Evolutionary conservation across 2,329 filamentous ascomycete genomes (phyloP).

Genomic region (Penicillium fuscoglaucum): DNA sequence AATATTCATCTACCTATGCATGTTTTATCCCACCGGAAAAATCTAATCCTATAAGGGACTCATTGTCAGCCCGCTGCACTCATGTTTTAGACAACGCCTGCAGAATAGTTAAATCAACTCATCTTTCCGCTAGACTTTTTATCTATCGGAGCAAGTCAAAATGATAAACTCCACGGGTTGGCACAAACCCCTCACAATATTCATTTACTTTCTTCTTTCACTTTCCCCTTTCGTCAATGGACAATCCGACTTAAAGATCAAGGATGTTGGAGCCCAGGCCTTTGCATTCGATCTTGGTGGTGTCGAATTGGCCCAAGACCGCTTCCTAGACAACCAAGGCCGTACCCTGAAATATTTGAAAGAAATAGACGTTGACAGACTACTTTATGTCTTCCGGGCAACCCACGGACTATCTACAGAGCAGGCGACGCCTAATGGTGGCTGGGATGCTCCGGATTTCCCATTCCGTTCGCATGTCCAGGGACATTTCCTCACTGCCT

Average conservation of each 20-base stretch:
- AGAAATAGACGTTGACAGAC: slow-evolving; percentile 2
- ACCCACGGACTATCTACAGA: slow-evolving; percentile 51
- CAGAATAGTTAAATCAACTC: background rate
- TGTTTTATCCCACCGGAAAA: background rate
- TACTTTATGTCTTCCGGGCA: slow-evolving; percentile 41
- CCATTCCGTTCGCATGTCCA: slow-evolving; percentile 56
- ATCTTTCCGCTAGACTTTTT: background rate
- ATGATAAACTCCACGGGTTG: background rate
- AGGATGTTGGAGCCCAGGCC: background rate
- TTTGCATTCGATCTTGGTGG: slow-evolving; percentile 6
- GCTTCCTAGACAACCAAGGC: slow-evolving; percentile 49
- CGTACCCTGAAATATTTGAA: slow-evolving; percentile 50
- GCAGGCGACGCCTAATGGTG: slow-evolving; percentile 49
- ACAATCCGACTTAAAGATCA: background rate
- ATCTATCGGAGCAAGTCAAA: background rate
- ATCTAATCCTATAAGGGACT: background rate
- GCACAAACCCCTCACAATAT: background rate
- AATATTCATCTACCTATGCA: too few species aligned
- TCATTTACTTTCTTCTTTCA: background rate
- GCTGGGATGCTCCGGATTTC: slow-evolving; percentile 57
- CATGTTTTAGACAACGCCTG: background rate
- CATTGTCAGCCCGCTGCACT: background rate
- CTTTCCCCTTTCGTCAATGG: background rate
- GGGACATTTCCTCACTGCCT: slow-evolving; percentile 54
- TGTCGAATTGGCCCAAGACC: slow-evolving; percentile 15